These are phyloP conservation scores for Hirsutella rhossiliensis DNA, from an alignment of 2,329 filamentous ascomycete genomes.

Conservation along the genomic window DNA sequence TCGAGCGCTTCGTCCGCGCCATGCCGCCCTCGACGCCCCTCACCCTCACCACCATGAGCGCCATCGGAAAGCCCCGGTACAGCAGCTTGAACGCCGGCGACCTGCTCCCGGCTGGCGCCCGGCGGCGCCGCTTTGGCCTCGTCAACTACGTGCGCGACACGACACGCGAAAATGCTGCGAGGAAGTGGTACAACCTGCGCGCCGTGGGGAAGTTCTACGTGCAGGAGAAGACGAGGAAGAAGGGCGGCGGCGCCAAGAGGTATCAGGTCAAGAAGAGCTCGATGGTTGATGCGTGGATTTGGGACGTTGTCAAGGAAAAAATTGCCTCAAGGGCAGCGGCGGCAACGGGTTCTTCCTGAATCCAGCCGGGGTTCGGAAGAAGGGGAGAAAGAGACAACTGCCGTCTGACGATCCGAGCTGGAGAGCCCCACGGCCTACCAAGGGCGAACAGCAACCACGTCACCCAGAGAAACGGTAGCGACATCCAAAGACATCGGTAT, in stretches of 20 bases:
- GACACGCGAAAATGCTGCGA: slow-evolving; percentile 17
- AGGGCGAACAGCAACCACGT: too few relatives aligned
- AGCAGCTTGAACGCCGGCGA: slow-evolving; percentile 28
- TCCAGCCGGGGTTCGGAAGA: too few relatives aligned
- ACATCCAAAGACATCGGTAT: too few relatives aligned
- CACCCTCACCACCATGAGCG: slow-evolving; percentile 42
- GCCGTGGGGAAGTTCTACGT: slow-evolving; percentile 27
- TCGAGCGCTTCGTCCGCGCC: slow-evolving; percentile 37
- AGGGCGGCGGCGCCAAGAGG: slow-evolving; percentile 1
- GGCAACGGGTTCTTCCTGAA: not conserved
- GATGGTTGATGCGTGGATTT: slow-evolving; percentile 27
- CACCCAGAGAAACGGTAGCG: too few relatives aligned
- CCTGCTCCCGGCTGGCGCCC: slow-evolving; percentile 12
- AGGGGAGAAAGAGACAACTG: too few relatives aligned
- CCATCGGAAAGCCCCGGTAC: slow-evolving; percentile 41
- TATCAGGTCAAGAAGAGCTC: slow-evolving; percentile 18
- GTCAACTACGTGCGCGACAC: slow-evolving; percentile 28
- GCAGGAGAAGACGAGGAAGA: slow-evolving; percentile 12
- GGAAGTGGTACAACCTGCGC: slow-evolving; percentile 27
- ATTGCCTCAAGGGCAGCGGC: slow-evolving; percentile 12
- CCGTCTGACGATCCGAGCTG: too few relatives aligned
- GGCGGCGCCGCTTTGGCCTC: slow-evolving; percentile 20
- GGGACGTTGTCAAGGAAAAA: slow-evolving; percentile 24
- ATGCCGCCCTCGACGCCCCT: slow-evolving; percentile 33
- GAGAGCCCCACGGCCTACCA: too few relatives aligned